Conservation (phyloP, 768 basidiomycete genomes). For the Mycena haematopus region DNA sequence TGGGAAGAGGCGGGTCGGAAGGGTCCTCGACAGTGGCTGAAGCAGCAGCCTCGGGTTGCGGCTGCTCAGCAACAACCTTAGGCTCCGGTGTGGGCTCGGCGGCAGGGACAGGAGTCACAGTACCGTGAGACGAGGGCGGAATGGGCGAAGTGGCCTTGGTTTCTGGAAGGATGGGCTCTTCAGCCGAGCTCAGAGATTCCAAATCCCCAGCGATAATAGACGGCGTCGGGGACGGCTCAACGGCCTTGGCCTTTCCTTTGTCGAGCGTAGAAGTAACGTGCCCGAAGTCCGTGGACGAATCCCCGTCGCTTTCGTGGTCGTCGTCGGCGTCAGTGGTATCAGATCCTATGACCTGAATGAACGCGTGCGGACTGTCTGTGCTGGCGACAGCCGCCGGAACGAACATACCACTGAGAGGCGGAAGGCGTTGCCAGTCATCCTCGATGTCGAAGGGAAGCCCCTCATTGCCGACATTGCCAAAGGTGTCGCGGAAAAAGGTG, state of each 20-base stretch:
- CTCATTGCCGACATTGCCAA: slow-evolving; percentile 51
- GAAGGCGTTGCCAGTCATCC: slow-evolving; percentile 71
- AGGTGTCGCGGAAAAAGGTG: slow-evolving; percentile 60
- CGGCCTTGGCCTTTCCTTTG: slow-evolving; percentile 61
- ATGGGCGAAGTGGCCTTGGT: slow-evolving; percentile 1
- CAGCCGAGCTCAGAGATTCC: slow-evolving; percentile 43
- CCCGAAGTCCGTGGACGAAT: slow-evolving; percentile 39
- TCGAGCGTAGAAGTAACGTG: slow-evolving; percentile 32
- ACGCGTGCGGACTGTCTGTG: slow-evolving; percentile 65
- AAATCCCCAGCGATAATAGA: slow-evolving; percentile 29
- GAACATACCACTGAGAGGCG: slow-evolving; percentile 50
- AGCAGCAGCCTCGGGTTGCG: not conserved
- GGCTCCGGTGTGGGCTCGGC: slow-evolving; percentile 20
- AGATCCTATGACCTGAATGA: slow-evolving; percentile 61
- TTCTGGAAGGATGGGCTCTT: slow-evolving; percentile 18
- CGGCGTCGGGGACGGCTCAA: slow-evolving; percentile 31
- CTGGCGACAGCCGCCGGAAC: slow-evolving; percentile 34
- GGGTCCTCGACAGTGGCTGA: slow-evolving; percentile 19
- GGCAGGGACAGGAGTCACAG: not conserved
- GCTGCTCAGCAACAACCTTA: slow-evolving; percentile 10
- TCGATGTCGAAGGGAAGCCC: slow-evolving; percentile 55
- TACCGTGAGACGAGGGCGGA: slow-evolving; percentile 31
- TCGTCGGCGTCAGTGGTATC: slow-evolving; percentile 31
- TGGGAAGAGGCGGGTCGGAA: slow-evolving; percentile 59
- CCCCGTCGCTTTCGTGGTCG: slow-evolving; percentile 37